Conservation (phyloP, 352 stramenopile species). For the Nothophytophthora sp. region DNA sequence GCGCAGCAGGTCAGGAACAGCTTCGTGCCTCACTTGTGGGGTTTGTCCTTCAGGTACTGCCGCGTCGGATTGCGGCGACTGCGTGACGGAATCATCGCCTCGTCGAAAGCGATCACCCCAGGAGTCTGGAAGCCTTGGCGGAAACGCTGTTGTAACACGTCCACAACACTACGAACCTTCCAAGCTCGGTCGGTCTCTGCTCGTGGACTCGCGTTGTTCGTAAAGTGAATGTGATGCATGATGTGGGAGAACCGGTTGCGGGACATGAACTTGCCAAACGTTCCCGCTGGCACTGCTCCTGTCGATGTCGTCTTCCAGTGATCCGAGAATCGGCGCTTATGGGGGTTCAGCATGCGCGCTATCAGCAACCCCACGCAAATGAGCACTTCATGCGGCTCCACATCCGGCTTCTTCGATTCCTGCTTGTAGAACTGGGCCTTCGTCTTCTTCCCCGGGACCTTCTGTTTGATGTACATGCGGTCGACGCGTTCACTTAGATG, state of each 20-base stretch:
- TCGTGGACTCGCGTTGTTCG: background rate
- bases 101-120: background rate
- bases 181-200: conserved; percentile 1
- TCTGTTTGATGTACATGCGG: conserved; percentile 1
- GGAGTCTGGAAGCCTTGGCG: no score
- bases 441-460: background rate
- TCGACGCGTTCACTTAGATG: background rate
- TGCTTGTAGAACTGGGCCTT: background rate
- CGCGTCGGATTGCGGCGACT: conserved; percentile 2
- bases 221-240: conserved; percentile 5
- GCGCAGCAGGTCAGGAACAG: conserved; percentile 6
- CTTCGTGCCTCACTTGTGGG: conserved; percentile 1
- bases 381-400: conserved; percentile 2
- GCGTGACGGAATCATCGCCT: conserved; percentile 1
- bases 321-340: no score
- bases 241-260: background rate
- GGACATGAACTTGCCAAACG: background rate
- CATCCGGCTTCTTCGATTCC: background rate
- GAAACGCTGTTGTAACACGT: no score
- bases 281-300: background rate
- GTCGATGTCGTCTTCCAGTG: background rate
- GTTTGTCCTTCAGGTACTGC: conserved; percentile 3
- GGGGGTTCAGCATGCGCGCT: background rate
- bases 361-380: background rate
- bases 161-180: conserved; percentile 6